Percentiles rank a stretch among this genome's conserved stretches.
Evolutionary conservation across 1,284 basidiomycete species (phyloP).

Genomic region (Fistulinella cinereoalba): DNA sequence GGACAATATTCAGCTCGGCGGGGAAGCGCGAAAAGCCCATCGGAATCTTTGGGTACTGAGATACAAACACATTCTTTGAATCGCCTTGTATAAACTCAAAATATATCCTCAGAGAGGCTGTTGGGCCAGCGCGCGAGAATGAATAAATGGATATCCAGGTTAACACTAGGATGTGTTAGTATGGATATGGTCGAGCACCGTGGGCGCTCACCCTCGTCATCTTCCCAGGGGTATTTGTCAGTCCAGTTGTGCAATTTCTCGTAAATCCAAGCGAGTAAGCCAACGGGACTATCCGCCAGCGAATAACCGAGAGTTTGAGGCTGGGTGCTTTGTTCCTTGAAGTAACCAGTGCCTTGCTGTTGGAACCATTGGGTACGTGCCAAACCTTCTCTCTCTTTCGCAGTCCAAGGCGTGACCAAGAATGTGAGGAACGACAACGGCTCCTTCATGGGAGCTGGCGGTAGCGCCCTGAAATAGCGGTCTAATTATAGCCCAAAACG

Average conservation of each 20-base stretch:
- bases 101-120: slow-evolving; percentile 55
- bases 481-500: background rate
- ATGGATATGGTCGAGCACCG: too few relatives aligned
- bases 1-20: slow-evolving; percentile 38
- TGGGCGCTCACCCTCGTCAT: slow-evolving; percentile 49
- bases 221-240: slow-evolving; percentile 48
- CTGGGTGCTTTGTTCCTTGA: slow-evolving; percentile 42
- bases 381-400: slow-evolving; percentile 39
- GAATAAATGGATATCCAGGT: slow-evolving; percentile 60
- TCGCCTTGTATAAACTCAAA: slow-evolving; percentile 36
- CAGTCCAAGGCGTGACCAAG: slow-evolving; percentile 32
- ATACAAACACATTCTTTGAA: rapidly evolving
- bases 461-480: slow-evolving; percentile 15
- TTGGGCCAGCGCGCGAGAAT: slow-evolving; percentile 55
- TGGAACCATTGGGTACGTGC: slow-evolving; percentile 34
- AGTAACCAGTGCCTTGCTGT: slow-evolving; percentile 41
- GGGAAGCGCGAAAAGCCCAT: slow-evolving; percentile 51
- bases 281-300: slow-evolving; percentile 56
- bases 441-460: slow-evolving; percentile 24
- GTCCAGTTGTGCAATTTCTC: slow-evolving; percentile 55
- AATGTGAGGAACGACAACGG: slow-evolving; percentile 32
- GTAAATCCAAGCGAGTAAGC: slow-evolving; percentile 58
- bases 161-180: slow-evolving; percentile 38
- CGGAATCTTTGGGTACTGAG: slow-evolving; percentile 35
- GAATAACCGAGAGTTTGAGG: slow-evolving; percentile 60